Percentiles rank a stretch among this genome's conserved stretches.
These are phyloP conservation scores for Globisporangium mamillatum DNA, from an alignment of 352 stramenopile species.

Conservation along the genomic window DNA sequence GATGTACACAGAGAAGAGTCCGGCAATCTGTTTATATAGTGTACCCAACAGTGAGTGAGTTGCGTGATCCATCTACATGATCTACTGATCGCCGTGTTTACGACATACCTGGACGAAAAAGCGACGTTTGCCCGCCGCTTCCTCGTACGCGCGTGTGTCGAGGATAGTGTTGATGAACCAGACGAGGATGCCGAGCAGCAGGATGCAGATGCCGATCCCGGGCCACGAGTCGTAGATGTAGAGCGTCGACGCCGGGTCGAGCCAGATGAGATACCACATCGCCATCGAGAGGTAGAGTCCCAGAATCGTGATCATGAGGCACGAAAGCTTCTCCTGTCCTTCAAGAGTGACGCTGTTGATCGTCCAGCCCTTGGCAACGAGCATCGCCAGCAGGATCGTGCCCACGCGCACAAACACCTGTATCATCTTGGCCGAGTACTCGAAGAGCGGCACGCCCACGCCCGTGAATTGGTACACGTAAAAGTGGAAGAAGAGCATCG, in stretches of 20 bases:
- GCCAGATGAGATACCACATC: conserved; percentile 80
- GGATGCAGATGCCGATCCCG: conserved; percentile 54
- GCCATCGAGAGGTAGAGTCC: conserved; percentile 73
- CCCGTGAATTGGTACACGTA: conserved; percentile 58
- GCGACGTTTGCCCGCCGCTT: conserved; percentile 43
- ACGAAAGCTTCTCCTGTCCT: conserved; percentile 65
- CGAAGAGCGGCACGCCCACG: conserved; percentile 63
- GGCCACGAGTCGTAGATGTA: conserved; percentile 86
- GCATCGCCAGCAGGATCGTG: conserved; percentile 67
- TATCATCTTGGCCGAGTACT: conserved; percentile 66
- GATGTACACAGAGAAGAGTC: conserved; percentile 71
- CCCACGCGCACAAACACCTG: conserved; percentile 71
- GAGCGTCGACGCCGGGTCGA: conserved; percentile 70
- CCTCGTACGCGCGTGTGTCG: conserved; percentile 61
- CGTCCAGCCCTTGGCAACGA: conserved; percentile 78
- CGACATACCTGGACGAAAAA: conserved; percentile 51
- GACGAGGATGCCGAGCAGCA: conserved; percentile 54
- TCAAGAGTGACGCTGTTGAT: conserved; percentile 67
- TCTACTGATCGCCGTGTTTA: not conserved
- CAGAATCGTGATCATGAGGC: conserved; percentile 56
- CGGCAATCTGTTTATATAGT: conserved; percentile 40
- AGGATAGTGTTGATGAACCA: conserved; percentile 72
- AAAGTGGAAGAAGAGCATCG: conserved; percentile 60
- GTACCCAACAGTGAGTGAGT: not conserved
- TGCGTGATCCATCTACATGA: not conserved